Evolutionary conservation across 1,284 basidiomycete genomes (phyloP).

Genomic region (Cutaneotrichosporon sp.): DNA sequence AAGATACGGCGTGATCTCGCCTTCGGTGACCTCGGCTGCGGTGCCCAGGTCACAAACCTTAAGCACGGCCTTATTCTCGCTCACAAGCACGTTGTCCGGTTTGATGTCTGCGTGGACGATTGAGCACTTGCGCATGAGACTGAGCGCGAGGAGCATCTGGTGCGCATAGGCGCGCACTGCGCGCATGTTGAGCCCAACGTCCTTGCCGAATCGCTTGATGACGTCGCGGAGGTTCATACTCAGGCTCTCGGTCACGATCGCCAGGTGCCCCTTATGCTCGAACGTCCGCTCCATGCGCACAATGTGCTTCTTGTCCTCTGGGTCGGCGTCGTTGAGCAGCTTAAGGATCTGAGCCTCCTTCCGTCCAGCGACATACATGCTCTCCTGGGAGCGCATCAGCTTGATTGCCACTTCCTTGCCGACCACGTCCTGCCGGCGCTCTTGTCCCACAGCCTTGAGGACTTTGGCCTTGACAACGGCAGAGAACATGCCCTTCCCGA

Average conservation of each 20-base stretch:
- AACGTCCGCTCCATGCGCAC: conserved; percentile 88
- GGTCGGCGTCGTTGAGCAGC: conserved; percentile 80
- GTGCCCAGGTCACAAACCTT: conserved; percentile 97
- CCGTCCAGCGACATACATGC: conserved; percentile 92
- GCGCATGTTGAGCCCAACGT: conserved; percentile 90
- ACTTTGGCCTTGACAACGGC: conserved; percentile 89
- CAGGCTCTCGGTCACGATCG: conserved; percentile 90
- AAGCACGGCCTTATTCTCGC: conserved; percentile 86
- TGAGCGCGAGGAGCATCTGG: conserved; percentile 85
- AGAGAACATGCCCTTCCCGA: conserved; percentile 98
- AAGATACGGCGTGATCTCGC: conserved; percentile 94
- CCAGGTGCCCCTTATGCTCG: conserved; percentile 93
- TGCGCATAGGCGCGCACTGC: conserved; percentile 97
- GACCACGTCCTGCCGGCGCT: conserved; percentile 52
- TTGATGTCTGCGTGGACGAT: conserved; percentile 99
- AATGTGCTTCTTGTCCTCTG: conserved; percentile 93
- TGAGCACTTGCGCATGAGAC: conserved; percentile 77
- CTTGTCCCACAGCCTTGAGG: conserved; percentile 61
- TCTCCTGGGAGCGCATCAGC: conserved; percentile 91
- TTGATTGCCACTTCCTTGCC: conserved; percentile 92
- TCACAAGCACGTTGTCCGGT: conserved; percentile 92
- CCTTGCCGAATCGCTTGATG: conserved; percentile 97
- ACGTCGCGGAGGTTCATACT: conserved; percentile 98
- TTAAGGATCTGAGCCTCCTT: conserved; percentile 88
- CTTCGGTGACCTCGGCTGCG: conserved; percentile 82